Evolutionary conservation across 2,329 filamentous ascomycete genomes (phyloP).

Genomic region (Fusarium sp.): DNA sequence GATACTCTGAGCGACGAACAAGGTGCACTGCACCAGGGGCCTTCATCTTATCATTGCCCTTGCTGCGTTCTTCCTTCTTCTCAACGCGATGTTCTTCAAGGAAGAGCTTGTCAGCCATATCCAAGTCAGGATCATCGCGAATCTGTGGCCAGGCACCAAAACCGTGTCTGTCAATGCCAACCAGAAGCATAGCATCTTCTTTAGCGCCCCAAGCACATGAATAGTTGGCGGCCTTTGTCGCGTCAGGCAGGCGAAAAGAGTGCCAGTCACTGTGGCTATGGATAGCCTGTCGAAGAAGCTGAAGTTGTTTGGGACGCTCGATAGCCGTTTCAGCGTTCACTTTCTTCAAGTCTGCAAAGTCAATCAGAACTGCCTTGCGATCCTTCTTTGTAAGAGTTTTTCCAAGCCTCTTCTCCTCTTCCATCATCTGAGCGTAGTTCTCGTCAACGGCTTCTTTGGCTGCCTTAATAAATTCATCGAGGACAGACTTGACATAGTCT

Average conservation of each 20-base stretch:
- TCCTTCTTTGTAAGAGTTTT: slow-evolving; percentile 95
- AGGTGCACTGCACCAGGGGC: slow-evolving; percentile 98
- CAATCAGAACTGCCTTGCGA: slow-evolving; percentile 94
- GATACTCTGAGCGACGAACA: slow-evolving; percentile 92
- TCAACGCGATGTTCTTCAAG: slow-evolving; percentile 98
- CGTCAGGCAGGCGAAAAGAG: slow-evolving; percentile 88
- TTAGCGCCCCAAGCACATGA: slow-evolving; percentile 90
- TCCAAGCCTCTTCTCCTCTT: slow-evolving; percentile 83
- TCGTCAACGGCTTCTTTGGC: slow-evolving; percentile 70
- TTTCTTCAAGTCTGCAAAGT: slow-evolving; percentile 92
- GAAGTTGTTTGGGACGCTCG: slow-evolving; percentile 89
- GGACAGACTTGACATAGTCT: slow-evolving; percentile 79
- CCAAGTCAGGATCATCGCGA: slow-evolving; percentile 88
- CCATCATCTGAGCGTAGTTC: slow-evolving; percentile 77
- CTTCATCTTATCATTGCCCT: slow-evolving; percentile 81
- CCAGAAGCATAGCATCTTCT: slow-evolving; percentile 96
- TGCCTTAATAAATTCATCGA: slow-evolving; percentile 76
- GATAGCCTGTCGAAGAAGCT: slow-evolving; percentile 81
- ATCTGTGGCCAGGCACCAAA: slow-evolving; percentile 97
- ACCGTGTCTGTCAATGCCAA: slow-evolving; percentile 92
- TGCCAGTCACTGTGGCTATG: slow-evolving; percentile 74
- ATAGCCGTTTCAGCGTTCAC: slow-evolving; percentile 96
- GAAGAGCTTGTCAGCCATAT: slow-evolving; percentile 90
- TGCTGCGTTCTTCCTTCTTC: slow-evolving; percentile 91
- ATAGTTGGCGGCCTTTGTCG: slow-evolving; percentile 91